Conservation (phyloP, 306 rosid genomes). For the Citrullus amarus region DNA sequence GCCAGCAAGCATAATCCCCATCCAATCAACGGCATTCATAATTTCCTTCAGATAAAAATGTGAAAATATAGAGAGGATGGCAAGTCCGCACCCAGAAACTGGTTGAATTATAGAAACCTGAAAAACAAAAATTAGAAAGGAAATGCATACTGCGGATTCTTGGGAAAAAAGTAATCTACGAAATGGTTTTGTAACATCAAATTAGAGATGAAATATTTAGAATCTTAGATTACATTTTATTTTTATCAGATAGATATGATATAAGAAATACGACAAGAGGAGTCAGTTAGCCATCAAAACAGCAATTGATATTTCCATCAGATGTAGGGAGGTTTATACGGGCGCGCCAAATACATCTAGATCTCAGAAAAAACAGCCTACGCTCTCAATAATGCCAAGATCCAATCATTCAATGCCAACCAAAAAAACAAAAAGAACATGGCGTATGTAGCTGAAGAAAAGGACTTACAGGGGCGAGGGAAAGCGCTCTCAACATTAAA, state of each 20-base stretch:
- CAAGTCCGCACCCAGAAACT: conserved; percentile 94
- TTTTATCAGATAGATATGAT: background rate
- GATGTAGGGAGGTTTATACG: background rate
- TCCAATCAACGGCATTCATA: conserved; percentile 91
- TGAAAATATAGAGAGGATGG: conserved; percentile 84
- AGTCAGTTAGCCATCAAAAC: background rate
- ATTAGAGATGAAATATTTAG: background rate
- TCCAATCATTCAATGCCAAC: background rate
- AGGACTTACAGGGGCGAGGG: conserved; percentile 87
- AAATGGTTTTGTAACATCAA: background rate
- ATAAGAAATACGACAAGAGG: background rate
- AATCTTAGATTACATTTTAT: background rate
- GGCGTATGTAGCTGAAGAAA: background rate
- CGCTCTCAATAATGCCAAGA: background rate
- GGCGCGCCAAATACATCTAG: background rate
- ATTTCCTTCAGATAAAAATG: conserved; percentile 94
- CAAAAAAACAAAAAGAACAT: background rate
- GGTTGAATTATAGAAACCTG: conserved; percentile 97
- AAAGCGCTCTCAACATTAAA: conserved; percentile 81
- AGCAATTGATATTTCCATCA: background rate
- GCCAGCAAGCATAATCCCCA: conserved; percentile 83
- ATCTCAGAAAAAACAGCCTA: background rate
- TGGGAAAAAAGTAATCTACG: background rate
- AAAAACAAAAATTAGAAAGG: conserved; percentile 14
- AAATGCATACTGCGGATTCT: background rate